Evolutionary conservation across 2,329 filamentous ascomycete genomes (phyloP), one percentile per base, ranked within the genome.

Genomic region (Diaporthe batatas): DNA sequence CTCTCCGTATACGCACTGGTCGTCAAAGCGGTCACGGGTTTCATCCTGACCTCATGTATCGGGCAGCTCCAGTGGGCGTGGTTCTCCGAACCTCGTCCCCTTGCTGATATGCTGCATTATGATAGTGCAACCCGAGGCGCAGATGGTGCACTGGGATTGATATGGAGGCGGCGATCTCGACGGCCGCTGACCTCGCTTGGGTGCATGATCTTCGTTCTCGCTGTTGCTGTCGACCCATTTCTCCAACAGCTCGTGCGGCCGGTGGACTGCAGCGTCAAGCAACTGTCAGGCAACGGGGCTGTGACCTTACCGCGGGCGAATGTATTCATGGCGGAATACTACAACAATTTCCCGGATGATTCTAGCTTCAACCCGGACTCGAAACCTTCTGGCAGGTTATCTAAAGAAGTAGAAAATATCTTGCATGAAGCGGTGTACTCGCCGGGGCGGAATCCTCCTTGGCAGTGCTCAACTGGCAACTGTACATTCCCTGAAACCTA

Each of bases 201-300:
- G 2, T 62, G 58, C 5, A 5, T 44, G 1, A 14, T 62, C 6
- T 14, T 14, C 23, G 10, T 47, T 0, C 58, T 62, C 16, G 3
- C 16, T 2, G 14, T 32, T 12, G 1, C 23, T 21, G 8, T 32
- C 29, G 58, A 62, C 12, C 58, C 36, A 6, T 44, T 62, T 2
- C 3, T 32, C 3, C 58, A 62, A 1, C 39, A 44, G 39, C 58
- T 62, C 25, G 23, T 47, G 3, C 7, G 16, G 39, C 58, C 58
- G 0, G 39, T 47, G 23, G 39, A 44, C 16, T 62, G 58, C 7
- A 29, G 23, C 29, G 1, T 29, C 8, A 16, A 29, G 16, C 3
- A 29, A 1, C 32, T 2, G 2, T 8, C 0, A 4, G 58, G 3
- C 23, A 10, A 1, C 0, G 23, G 3, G 7, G 1, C 2, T 6